Base-by-base conservation (phyloP, 306 rosid genomes). In the Casuarina cunninghamiana region DNA sequence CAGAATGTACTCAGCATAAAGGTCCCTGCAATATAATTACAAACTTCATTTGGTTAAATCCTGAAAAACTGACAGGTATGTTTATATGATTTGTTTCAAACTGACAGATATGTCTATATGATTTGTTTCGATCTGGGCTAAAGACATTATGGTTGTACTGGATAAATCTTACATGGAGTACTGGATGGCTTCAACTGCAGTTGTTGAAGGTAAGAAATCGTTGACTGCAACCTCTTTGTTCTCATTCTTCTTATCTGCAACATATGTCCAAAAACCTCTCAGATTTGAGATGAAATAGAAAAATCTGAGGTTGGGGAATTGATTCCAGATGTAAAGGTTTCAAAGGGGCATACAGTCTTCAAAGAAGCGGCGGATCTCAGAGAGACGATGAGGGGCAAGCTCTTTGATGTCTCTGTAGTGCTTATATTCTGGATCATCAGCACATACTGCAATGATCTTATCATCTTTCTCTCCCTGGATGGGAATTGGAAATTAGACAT, bases 221-320 rank as follows among this genome's bases (percentile, higher is more conserved):
- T 95, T 86, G 48, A 95, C 99, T 11, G 98, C 99, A 39, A 95
- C 99, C 87, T 93, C 99, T 84, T 95, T 95, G 88, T 95, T 85
- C 86, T 95, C 99, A 80, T 93, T 95, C 83, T 93, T 95, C 90
- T 95, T 95, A 85, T 95, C 99, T 95, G 73, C 69, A 55, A 7
- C 75, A 78, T 58, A 61, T 51, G 87, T 90, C 83, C 87, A 87
- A 87, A 77, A 81, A 73, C 50, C 19, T 76, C 62, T 11, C 75
- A 13, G 42, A 57, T 35, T 53, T 48, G 67, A 35, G 75, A 73
- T 55, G 69, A 72, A 69, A 51, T 70, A 45, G 68, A 1, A 44
- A 44, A 77, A 51, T 42, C 67, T 61, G 17, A 16, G 39, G 50
- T 53, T 41, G 26, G 35, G 80, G 68, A 75, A 67, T 54, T 54